Conservation (phyloP, 1,284 basidiomycete genomes). For the Cutaneotrichosporon sp. region DNA sequence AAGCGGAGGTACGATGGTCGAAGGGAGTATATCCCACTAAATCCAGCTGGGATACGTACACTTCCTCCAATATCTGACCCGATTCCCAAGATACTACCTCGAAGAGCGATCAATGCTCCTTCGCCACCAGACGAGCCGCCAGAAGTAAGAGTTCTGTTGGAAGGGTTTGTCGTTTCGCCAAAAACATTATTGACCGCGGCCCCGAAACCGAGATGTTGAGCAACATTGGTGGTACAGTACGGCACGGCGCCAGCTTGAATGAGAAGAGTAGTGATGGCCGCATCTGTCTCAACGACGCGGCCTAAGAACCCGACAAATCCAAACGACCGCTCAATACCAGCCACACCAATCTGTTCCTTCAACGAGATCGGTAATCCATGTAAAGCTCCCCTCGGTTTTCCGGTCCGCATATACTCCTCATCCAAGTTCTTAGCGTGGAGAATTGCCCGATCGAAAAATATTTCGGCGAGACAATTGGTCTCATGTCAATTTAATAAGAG, state of each 20-base stretch:
- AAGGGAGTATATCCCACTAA: constrained; percentile 22
- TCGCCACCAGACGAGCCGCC: constrained; percentile 53
- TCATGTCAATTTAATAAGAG: background rate
- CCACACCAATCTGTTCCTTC: constrained; percentile 44
- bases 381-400: constrained; percentile 50
- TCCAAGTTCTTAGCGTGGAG: constrained; percentile 52
- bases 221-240: constrained; percentile 31
- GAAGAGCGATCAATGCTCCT: constrained; percentile 50
- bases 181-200: constrained; percentile 30
- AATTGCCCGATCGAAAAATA: constrained; percentile 51
- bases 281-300: constrained; percentile 19
- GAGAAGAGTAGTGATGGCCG: constrained; percentile 23
- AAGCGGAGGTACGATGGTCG: constrained; percentile 22
- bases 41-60: constrained; percentile 48
- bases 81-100: constrained; percentile 46
- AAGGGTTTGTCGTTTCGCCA: constrained; percentile 49
- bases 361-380: constrained; percentile 56
- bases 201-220: constrained; percentile 27
- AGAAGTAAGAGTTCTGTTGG: constrained; percentile 40
- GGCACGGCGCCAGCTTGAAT: constrained; percentile 30
- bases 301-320: constrained; percentile 5
- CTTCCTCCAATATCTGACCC: constrained; percentile 59
- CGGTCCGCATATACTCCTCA: constrained; percentile 43
- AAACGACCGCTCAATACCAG: background rate
- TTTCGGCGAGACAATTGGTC: constrained; percentile 52